These are phyloP conservation scores for Artemisia argyi DNA, from an alignment of 129 eudicot species.

Conservation along the genomic window DNA sequence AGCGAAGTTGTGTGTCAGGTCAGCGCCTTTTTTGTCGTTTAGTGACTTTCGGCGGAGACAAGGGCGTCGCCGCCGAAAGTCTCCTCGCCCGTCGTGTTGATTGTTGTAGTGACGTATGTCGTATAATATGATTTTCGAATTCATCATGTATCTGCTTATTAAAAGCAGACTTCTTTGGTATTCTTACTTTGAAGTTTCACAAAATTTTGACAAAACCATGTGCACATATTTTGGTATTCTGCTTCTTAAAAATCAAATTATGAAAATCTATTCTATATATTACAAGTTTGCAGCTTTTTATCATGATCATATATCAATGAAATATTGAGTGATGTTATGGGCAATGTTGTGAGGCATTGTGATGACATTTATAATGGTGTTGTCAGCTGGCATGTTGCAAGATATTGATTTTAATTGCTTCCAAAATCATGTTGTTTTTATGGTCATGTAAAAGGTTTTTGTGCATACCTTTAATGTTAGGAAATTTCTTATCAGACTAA, in stretches of 20 bases:
- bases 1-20: too few species aligned
- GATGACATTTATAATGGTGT: conserved; percentile 23
- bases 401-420: conserved; percentile 6
- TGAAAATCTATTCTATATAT: neutral
- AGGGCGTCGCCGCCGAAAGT: too few species aligned
- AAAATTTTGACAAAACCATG: too few species aligned
- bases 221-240: neutral
- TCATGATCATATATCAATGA: neutral
- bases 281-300: neutral
- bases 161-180: too few species aligned
- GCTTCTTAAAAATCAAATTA: neutral
- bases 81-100: too few species aligned
- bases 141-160: too few species aligned
- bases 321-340: conserved; percentile 22
- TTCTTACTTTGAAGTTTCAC: too few species aligned
- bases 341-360: conserved; percentile 25
- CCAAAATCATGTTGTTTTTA: neutral
- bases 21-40: too few species aligned
- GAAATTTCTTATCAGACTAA: neutral
- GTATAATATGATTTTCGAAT: too few species aligned
- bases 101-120: too few species aligned
- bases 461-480: neutral
- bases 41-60: too few species aligned
- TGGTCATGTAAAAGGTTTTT: neutral
- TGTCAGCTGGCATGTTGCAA: conserved; percentile 16